These are phyloP conservation scores for Alternaria novae-zelandiae DNA, from an alignment of 2,329 filamentous ascomycete species.

Conservation along the genomic window DNA sequence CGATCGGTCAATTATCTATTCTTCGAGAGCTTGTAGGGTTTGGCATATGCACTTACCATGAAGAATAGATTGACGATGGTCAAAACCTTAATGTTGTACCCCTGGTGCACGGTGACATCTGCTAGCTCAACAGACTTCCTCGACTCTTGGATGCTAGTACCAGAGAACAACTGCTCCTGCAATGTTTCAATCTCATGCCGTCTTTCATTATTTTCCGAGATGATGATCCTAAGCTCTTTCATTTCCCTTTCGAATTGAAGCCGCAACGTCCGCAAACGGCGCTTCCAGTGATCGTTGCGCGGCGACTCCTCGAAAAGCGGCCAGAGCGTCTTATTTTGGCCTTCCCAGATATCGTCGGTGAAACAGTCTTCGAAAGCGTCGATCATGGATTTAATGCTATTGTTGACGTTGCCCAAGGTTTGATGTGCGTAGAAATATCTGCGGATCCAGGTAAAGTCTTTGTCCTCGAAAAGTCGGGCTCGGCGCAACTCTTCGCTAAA, in stretches of 20 bases:
- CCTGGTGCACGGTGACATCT: slow-evolving; percentile 61
- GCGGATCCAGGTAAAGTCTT: slow-evolving; percentile 65
- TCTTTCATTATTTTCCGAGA: slow-evolving; percentile 60
- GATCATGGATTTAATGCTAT: slow-evolving; percentile 65
- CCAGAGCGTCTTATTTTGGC: slow-evolving; percentile 62
- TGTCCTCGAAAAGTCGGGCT: slow-evolving; percentile 66
- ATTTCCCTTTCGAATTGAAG: slow-evolving; percentile 61
- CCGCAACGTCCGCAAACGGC: slow-evolving; percentile 56
- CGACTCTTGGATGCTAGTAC: slow-evolving; percentile 67
- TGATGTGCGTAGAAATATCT: slow-evolving; percentile 70
- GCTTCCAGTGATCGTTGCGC: slow-evolving; percentile 57
- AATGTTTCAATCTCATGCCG: slow-evolving; percentile 63
- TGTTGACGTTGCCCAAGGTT: slow-evolving; percentile 65
- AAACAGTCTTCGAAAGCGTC: slow-evolving; percentile 64
- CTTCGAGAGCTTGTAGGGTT: too few relatives aligned
- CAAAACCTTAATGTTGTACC: slow-evolving; percentile 65
- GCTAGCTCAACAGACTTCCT: slow-evolving; percentile 64
- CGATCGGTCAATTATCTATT: background rate
- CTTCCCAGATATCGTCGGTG: slow-evolving; percentile 65
- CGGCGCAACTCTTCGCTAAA: slow-evolving; percentile 64
- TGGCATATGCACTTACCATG: slow-evolving; percentile 39
- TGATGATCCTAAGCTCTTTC: slow-evolving; percentile 55
- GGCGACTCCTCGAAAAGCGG: slow-evolving; percentile 58
- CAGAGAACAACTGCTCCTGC: slow-evolving; percentile 67
- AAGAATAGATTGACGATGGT: slow-evolving; percentile 68